These are phyloP conservation scores for Taiozyma sp. DNA, from an alignment of 1,139 yeast genomes.

Conservation along the genomic window DNA sequence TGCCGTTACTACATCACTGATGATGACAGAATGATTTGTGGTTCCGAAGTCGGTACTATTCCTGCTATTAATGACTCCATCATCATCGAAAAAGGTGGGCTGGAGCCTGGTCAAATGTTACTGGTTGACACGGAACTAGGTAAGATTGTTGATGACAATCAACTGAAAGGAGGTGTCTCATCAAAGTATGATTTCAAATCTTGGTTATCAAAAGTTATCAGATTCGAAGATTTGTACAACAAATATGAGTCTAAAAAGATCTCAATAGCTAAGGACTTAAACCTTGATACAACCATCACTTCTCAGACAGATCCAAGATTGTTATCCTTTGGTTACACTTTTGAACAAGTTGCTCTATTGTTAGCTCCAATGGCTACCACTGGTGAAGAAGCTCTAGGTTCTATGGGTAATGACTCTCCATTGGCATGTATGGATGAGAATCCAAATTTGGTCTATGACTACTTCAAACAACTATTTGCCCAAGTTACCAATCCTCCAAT, in stretches of 20 bases:
- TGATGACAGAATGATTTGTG: slow-evolving; percentile 95
- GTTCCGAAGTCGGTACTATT: slow-evolving; percentile 97
- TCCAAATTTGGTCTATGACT: slow-evolving; percentile 86
- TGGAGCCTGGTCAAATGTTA: slow-evolving; percentile 95
- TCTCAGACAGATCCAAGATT: slow-evolving; percentile 75
- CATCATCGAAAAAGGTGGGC: slow-evolving; percentile 84
- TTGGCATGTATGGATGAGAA: slow-evolving; percentile 92
- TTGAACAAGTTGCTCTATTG: slow-evolving; percentile 79
- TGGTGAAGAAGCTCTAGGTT: slow-evolving; percentile 93
- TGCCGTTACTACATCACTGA: slow-evolving; percentile 95
- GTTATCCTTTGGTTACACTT: slow-evolving; percentile 85
- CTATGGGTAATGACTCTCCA: slow-evolving; percentile 99
- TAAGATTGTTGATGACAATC: slow-evolving; percentile 87
- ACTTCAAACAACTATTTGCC: slow-evolving; percentile 94
- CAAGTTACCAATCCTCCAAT: slow-evolving; percentile 99
- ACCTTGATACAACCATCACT: slow-evolving; percentile 21
- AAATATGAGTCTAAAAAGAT: slow-evolving; percentile 51
- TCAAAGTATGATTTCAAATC: slow-evolving; percentile 86
- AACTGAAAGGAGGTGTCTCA: slow-evolving; percentile 77
- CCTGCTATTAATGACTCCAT: slow-evolving; percentile 72
- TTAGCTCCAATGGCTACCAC: slow-evolving; percentile 91
- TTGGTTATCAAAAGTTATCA: slow-evolving; percentile 85
- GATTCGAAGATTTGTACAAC: slow-evolving; percentile 65
- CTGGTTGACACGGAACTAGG: slow-evolving; percentile 93
- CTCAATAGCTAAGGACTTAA: slow-evolving; percentile 23